Evolutionary conservation across 768 basidiomycete species (phyloP).

Genomic region (Coprinopsis marcescibilis): DNA sequence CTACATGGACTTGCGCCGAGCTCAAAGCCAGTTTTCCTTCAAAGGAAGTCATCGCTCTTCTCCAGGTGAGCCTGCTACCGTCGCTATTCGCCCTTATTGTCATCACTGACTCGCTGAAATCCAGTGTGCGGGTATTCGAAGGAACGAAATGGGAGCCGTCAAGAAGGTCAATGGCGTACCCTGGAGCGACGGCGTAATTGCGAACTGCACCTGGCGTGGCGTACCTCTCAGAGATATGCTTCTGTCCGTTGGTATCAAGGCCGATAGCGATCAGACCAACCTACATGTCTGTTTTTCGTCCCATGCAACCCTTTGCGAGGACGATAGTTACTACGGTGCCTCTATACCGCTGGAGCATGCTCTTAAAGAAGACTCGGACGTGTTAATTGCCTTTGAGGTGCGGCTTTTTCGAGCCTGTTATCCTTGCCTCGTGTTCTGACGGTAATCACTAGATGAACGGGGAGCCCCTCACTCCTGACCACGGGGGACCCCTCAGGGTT

Average conservation of each 20-base stretch:
- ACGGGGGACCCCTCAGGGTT: slow-evolving; percentile 62
- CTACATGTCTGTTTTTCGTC: slow-evolving; percentile 59
- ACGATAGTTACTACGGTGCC: slow-evolving; percentile 57
- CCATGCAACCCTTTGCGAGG: slow-evolving; percentile 53
- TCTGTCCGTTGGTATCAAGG: slow-evolving; percentile 32
- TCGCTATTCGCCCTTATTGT: slow-evolving; percentile 2
- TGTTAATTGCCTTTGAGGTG: slow-evolving; percentile 61
- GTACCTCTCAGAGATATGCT: slow-evolving; percentile 54
- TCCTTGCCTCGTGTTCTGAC: slow-evolving; percentile 3
- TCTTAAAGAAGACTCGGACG: slow-evolving; percentile 39
- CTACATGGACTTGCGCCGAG: slow-evolving; percentile 30
- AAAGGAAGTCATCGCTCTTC: slow-evolving; percentile 42
- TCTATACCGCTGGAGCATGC: slow-evolving; percentile 55
- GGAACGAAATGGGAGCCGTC: slow-evolving; percentile 56
- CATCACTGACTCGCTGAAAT: neutral
- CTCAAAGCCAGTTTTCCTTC: slow-evolving; percentile 36
- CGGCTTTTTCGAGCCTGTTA: slow-evolving; percentile 3
- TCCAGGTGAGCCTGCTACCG: slow-evolving; percentile 51
- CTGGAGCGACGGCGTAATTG: slow-evolving; percentile 66
- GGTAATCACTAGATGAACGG: slow-evolving; percentile 55
- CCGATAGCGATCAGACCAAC: slow-evolving; percentile 17
- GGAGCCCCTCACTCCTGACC: slow-evolving; percentile 49
- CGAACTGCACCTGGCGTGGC: slow-evolving; percentile 65
- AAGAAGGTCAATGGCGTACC: slow-evolving; percentile 55
- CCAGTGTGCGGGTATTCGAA: slow-evolving; percentile 63